These are phyloP conservation scores for Populus tomentosa DNA, from an alignment of 441 rosid genomes.

Conservation along the genomic window DNA sequence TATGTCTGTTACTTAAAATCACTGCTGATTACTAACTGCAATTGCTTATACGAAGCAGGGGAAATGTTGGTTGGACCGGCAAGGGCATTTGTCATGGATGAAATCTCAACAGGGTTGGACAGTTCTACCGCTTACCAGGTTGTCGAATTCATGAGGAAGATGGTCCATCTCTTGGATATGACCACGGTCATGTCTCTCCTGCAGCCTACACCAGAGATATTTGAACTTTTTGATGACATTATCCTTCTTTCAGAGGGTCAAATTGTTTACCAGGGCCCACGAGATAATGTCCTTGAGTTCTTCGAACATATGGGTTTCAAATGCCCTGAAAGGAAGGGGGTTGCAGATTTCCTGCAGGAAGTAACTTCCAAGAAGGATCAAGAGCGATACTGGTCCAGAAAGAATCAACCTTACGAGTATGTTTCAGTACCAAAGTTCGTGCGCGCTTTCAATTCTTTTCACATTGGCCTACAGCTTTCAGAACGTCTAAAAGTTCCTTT, in stretches of 20 bases:
- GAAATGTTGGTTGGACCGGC: conserved; percentile 71
- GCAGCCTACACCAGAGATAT: conserved; percentile 71
- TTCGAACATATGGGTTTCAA: conserved; percentile 52
- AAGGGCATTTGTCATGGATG: conserved; percentile 63
- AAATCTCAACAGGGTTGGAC: conserved; percentile 63
- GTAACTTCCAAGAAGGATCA: conserved; percentile 70
- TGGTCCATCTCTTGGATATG: conserved; percentile 60
- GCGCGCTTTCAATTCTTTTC: conserved; percentile 38
- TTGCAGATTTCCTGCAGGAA: conserved; percentile 69
- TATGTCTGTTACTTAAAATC: too few species aligned
- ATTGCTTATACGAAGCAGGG: conserved; percentile 27
- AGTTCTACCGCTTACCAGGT: conserved; percentile 66
- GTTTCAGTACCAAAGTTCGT: conserved; percentile 44
- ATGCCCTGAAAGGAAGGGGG: conserved; percentile 65
- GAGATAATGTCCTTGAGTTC: conserved; percentile 53
- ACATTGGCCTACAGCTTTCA: conserved; percentile 35
- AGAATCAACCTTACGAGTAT: conserved; percentile 42
- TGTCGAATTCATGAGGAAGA: conserved; percentile 51
- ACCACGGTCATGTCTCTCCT: conserved; percentile 58
- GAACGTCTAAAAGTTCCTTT: conserved; percentile 43
- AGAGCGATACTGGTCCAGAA: conserved; percentile 52
- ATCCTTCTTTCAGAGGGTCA: conserved; percentile 60
- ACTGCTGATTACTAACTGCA: not conserved
- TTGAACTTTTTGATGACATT: conserved; percentile 57
- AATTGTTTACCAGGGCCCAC: conserved; percentile 62